phyloP scores from a whole-genome alignment of 2,329 filamentous ascomycete genomes.

The Fusarium longipes region DNA sequence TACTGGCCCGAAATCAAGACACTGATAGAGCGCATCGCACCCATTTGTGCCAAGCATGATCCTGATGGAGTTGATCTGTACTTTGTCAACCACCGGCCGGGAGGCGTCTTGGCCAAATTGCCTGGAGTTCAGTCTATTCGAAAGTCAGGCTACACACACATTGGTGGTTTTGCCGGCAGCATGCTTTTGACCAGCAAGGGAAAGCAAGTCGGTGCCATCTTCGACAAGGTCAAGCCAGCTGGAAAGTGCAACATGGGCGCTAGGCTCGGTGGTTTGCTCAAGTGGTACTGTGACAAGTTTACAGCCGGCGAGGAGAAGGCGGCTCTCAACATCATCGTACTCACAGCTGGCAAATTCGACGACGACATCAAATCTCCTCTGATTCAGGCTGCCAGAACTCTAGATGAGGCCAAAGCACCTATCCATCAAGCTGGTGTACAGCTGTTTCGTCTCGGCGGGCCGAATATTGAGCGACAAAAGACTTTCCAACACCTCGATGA shows the following conservation, averaged over 20 bases:
- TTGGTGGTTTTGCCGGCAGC: slow-evolving; percentile 11
- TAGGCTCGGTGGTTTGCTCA: slow-evolving; percentile 13
- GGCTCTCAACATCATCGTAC: slow-evolving; percentile 12
- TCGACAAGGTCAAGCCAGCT: slow-evolving; percentile 15
- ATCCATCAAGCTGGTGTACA: slow-evolving; percentile 23
- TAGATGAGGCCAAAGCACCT: slow-evolving; percentile 20
- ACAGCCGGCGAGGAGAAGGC: slow-evolving; percentile 18
- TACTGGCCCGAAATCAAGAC: slow-evolving; percentile 25
- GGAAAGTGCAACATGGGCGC: slow-evolving; percentile 24
- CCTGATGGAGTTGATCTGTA: slow-evolving; percentile 18
- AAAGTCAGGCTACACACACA: slow-evolving; percentile 18
- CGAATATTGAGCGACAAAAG: slow-evolving; percentile 13
- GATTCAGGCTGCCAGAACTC: slow-evolving; percentile 13
- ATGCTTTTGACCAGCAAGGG: slow-evolving; percentile 22
- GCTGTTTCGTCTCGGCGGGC: slow-evolving; percentile 7
- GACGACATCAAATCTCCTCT: slow-evolving; percentile 20
- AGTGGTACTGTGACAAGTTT: slow-evolving; percentile 25
- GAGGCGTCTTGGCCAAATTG: slow-evolving; percentile 14
- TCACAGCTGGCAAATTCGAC: slow-evolving; percentile 18
- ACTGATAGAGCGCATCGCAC: slow-evolving; percentile 21
- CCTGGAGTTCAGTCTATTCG: slow-evolving; percentile 20
- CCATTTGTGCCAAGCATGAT: slow-evolving; percentile 18
- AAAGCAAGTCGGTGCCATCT: slow-evolving; percentile 17
- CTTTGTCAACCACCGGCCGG: slow-evolving; percentile 19
- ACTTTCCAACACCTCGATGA: slow-evolving; percentile 20